Base-by-base conservation (phyloP, 768 basidiomycete species). In the Lactifluus hygrophoroides region DNA sequence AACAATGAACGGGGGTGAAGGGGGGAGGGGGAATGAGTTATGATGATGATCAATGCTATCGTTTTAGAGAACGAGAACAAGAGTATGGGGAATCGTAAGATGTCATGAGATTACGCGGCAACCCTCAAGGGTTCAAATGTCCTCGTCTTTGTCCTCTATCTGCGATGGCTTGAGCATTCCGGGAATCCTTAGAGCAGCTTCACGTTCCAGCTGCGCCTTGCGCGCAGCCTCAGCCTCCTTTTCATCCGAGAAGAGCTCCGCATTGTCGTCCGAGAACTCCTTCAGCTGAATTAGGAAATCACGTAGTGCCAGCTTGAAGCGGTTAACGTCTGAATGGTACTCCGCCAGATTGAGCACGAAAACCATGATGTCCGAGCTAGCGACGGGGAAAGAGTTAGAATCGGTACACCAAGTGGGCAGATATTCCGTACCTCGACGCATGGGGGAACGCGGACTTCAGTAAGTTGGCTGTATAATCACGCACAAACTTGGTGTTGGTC, bases 271-370 rank as follows among this genome's bases (percentile, higher is more conserved):
- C 6, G 92, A 93, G 76, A 96, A 98, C 73, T 98, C 96, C 70
- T 96, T 96, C 62, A 99, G 83, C 66, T 94, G 90, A 65, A 99
- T 92, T 56, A 99, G 83, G 86, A 98, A 99, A 73, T 98, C 96
- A 57, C 95, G 90, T 48, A 97, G 78, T 16, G 88, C 86, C 64
- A 91, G 76, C 75, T 98, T 97, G 85, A 98, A 99, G 64, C 87
- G 83, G 66, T 86, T 88, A 72, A 86, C 82, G 66, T 92, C 89
- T 67, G 76, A 84, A 67, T 90, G 81, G 68, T 81, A 81, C 68
- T 90, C 86, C 55, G 81, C 78, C 53, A 92, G 73, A 51, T 80
- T 80, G 28, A 75, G 72, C 44, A 90, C 78, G 66, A 90, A 91
- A n/a, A 76, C 69, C 69, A 82, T 75, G 28, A 91, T 79, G 74